Evolutionary conservation across 139 green algal species (phyloP), one percentile per base, ranked within the genome.

Genomic region (Micractinium sp.): DNA sequence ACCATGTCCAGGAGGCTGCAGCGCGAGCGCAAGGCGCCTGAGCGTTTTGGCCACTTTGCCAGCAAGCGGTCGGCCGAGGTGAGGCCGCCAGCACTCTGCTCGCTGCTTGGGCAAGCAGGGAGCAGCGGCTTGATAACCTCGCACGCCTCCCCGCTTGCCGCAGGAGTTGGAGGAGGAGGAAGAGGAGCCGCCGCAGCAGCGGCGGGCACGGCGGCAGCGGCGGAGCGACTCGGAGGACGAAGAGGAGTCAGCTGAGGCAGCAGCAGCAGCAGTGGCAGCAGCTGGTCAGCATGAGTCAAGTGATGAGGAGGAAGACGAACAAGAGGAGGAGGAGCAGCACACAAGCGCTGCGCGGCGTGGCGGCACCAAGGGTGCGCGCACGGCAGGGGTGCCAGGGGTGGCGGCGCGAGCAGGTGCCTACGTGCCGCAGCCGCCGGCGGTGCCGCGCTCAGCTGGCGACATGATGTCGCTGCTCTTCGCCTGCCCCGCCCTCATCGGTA

Each of bases 401-500:
- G 4, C 71, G 19, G 31, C 71, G 36, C 31, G 31, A 38, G 71
- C 71, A 14, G 35, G 20, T 14, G 31, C 31, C 2, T 38, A 77
- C 18, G 71, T 77, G 29, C 71, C 71, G 9, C 31, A n/a, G 31
- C 29, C 71, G 31, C 71, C 71, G 5, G 31, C 71, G 5, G 71
- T 38, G 71, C 31, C 71, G 2, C 71, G 71, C 71, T 39, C 71
- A n/a, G 31, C 31, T 19, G 71, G 20, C 3, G 71, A 77, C 71
- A 77, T 77, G 71, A n/a, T 77, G 71, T 77, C 71, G 31, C 71
- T 77, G 31, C 71, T 77, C 12, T 77, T 77, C 36, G 71, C 71
- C 71, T 77, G 71, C 71, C 71, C 71, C 5, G 71, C 71, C 12
- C 71, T 77, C 29, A 38, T 77, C 5, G 71, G 71, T 77, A 27